Conservation (phyloP, 441 rosid species). For the Erodium trifolium region DNA sequence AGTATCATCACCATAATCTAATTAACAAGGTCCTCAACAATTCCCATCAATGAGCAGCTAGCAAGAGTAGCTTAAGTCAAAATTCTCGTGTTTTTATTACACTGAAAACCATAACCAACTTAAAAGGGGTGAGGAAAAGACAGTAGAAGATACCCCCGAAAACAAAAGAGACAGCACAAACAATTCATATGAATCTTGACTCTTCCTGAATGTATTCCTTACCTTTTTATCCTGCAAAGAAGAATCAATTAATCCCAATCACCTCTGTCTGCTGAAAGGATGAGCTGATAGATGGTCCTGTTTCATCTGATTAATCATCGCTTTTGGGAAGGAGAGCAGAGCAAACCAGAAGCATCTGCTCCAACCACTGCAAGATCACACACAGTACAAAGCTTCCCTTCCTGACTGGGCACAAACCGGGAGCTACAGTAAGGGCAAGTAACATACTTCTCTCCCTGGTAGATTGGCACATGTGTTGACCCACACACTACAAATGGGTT, state of each 20-base stretch:
- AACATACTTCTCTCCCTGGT: conserved; percentile 74
- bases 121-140: conserved; percentile 7
- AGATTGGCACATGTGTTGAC: conserved; percentile 76
- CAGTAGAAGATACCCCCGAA: no score
- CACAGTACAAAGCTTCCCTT: conserved; percentile 61
- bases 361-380: conserved; percentile 87
- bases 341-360: conserved; percentile 71
- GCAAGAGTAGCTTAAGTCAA: conserved; percentile 35
- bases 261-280: no score
- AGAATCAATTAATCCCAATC: conserved; percentile 12
- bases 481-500: conserved; percentile 83
- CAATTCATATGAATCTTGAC: conserved; percentile 23
- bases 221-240: conserved; percentile 25
- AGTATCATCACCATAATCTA: neutral
- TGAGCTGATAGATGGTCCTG: conserved; percentile 4
- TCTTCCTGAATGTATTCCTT: conserved; percentile 22
- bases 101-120: conserved; percentile 30
- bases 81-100: conserved; percentile 43
- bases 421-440: conserved; percentile 75
- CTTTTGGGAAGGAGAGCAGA: conserved; percentile 63
- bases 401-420: conserved; percentile 65
- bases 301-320: conserved; percentile 23
- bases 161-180: conserved; percentile 23
- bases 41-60: conserved; percentile 28
- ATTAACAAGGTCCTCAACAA: conserved; percentile 11